Percentiles rank a stretch among this genome's conserved stretches.
phyloP scores from a whole-genome alignment of 2,329 filamentous ascomycete genomes.

The Sporothrix phasma region DNA sequence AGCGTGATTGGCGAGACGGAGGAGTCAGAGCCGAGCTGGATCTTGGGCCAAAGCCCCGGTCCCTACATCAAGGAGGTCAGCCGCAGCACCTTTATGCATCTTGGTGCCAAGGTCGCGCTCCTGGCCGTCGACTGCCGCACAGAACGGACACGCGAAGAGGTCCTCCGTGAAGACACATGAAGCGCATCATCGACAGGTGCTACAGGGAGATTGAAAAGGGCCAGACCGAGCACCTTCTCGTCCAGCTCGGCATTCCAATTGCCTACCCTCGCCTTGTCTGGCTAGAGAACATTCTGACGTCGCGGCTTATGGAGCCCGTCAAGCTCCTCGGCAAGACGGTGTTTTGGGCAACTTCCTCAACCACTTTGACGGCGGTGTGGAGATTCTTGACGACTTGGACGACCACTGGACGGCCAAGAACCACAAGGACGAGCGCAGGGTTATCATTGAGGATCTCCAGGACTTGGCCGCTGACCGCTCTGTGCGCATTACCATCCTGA shows the following conservation, averaged over 20 bases:
- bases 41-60: constrained; percentile 67
- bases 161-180: constrained; percentile 74
- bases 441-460: constrained; percentile 83
- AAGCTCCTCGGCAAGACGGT: constrained; percentile 76
- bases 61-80: constrained; percentile 85
- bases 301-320: constrained; percentile 73
- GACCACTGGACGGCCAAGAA: constrained; percentile 97
- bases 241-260: constrained; percentile 73
- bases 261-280: constrained; percentile 70
- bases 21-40: constrained; percentile 79
- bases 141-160: constrained; percentile 73
- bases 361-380: constrained; percentile 82
- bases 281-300: constrained; percentile 69
- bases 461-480: constrained; percentile 89
- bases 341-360: constrained; percentile 73
- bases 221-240: constrained; percentile 80
- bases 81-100: constrained; percentile 72
- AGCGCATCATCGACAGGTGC: constrained; percentile 76
- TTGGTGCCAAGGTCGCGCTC: constrained; percentile 71
- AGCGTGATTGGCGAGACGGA: constrained; percentile 73
- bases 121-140: constrained; percentile 86
- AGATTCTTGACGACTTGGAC: constrained; percentile 84
- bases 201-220: constrained; percentile 74
- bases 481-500: constrained; percentile 80
- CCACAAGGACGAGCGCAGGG: constrained; percentile 81